Percentiles rank a stretch among this genome's conserved stretches.
Evolutionary conservation across 306 rosid species (phyloP).

Genomic region (Chamaecrista fasciculata): DNA sequence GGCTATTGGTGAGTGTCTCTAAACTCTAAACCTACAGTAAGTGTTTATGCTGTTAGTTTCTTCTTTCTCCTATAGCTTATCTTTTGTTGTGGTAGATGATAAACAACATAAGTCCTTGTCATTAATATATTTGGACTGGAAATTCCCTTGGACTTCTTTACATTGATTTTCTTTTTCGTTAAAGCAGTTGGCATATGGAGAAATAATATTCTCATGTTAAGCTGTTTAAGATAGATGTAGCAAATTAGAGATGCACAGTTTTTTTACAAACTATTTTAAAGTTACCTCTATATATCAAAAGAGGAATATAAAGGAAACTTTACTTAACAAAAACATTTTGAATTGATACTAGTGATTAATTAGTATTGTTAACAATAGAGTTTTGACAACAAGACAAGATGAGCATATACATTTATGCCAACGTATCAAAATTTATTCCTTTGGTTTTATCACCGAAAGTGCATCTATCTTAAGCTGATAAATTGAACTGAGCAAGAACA

Average conservation of each 20-base stretch:
- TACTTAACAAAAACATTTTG: not conserved
- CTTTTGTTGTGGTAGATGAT: slow-evolving; percentile 1
- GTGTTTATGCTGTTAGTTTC: not conserved
- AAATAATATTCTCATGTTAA: not conserved
- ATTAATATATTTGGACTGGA: not conserved
- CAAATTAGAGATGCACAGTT: not conserved
- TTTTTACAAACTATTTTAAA: not conserved
- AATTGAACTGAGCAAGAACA: not conserved
- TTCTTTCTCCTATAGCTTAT: slow-evolving; percentile 5
- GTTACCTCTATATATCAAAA: not conserved
- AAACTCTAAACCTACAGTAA: not conserved
- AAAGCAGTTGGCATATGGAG: not conserved
- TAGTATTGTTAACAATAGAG: not conserved
- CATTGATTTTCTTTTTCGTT: not conserved
- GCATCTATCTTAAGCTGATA: not conserved
- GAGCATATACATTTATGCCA: not conserved
- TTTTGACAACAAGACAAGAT: not conserved
- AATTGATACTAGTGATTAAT: not conserved
- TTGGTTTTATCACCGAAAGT: not conserved
- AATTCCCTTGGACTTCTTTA: not conserved
- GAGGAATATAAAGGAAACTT: not conserved
- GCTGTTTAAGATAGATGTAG: not conserved
- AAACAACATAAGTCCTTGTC: not conserved
- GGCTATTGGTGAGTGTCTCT: slow-evolving; percentile 68
- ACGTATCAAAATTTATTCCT: not conserved